Conservation (phyloP, 1,139 yeast genomes). For the Geotrichum siamense region DNA sequence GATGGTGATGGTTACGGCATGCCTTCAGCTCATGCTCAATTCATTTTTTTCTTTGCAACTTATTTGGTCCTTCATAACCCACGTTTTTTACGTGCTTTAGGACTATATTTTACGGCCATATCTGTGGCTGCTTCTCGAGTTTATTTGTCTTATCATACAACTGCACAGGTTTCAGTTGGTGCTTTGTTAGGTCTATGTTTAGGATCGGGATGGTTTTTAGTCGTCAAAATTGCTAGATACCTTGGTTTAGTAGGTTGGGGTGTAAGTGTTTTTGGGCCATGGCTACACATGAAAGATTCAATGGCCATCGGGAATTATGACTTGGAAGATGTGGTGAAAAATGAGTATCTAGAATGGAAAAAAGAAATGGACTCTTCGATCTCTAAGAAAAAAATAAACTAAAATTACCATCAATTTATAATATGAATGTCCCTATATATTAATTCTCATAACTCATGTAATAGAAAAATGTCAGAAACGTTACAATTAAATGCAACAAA, state of each 20-base stretch:
- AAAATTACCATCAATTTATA: too few relatives aligned
- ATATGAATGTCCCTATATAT: too few relatives aligned
- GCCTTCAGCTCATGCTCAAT: slow-evolving; percentile 97
- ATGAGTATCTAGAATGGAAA: background rate
- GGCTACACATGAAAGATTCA: slow-evolving; percentile 3
- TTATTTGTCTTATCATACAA: slow-evolving; percentile 69
- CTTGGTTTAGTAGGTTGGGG: slow-evolving; percentile 33
- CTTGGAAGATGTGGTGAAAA: background rate
- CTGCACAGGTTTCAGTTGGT: slow-evolving; percentile 70
- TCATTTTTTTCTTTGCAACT: slow-evolving; percentile 77
- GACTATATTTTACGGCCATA: slow-evolving; percentile 31
- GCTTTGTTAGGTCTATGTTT: slow-evolving; percentile 51
- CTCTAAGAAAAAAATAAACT: too few relatives aligned
- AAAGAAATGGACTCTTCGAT: too few relatives aligned
- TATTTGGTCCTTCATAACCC: slow-evolving; percentile 41
- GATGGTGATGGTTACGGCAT: slow-evolving; percentile 68
- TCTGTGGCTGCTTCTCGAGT: slow-evolving; percentile 70
- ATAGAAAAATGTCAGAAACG: too few relatives aligned
- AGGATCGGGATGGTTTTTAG: slow-evolving; percentile 53
- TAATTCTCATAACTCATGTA: too few relatives aligned
- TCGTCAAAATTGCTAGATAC: slow-evolving; percentile 40
- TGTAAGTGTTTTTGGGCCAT: slow-evolving; percentile 2
- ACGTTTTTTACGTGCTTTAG: slow-evolving; percentile 27
- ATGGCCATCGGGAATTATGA: background rate
- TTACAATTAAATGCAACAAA: too few relatives aligned